A percentile compares a stretch with the other conserved stretches of the same genome.
phyloP scores from a whole-genome alignment of 2,329 filamentous ascomycete genomes.

The Dothideomycetidae sp. region DNA sequence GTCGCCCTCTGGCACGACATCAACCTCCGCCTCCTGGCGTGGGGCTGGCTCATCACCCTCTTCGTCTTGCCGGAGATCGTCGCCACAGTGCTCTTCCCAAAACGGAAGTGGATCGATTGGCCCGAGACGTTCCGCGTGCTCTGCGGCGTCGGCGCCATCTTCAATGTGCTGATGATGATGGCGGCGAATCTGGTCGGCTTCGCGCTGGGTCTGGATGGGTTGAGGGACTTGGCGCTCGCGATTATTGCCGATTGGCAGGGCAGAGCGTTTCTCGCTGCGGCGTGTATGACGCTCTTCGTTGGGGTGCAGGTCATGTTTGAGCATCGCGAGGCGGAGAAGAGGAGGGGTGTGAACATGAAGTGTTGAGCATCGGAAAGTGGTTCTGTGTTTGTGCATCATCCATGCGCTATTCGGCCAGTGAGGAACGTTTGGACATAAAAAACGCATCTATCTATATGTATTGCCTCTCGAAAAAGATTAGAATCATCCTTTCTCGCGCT shows the following conservation, averaged over 20 bases:
- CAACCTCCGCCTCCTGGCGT: slow-evolving; percentile 74
- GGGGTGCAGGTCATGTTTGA: slow-evolving; percentile 95
- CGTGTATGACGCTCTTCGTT: slow-evolving; percentile 64
- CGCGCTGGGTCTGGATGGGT: slow-evolving; percentile 76
- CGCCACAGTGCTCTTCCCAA: slow-evolving; percentile 58
- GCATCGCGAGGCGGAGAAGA: slow-evolving; percentile 68
- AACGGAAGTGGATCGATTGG: slow-evolving; percentile 51
- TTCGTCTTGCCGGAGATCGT: slow-evolving; percentile 85
- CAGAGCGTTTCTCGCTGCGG: slow-evolving; percentile 54
- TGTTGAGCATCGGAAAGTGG: too few relatives aligned
- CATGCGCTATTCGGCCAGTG: too few relatives aligned
- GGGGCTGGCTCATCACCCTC: slow-evolving; percentile 91
- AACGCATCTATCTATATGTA: too few relatives aligned
- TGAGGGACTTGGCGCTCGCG: slow-evolving; percentile 59
- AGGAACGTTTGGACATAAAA: too few relatives aligned
- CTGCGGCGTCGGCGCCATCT: slow-evolving; percentile 66
- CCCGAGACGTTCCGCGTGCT: slow-evolving; percentile 66
- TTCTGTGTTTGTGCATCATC: too few relatives aligned
- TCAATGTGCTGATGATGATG: slow-evolving; percentile 90
- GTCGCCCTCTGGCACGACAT: slow-evolving; percentile 98
- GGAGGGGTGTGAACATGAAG: slow-evolving; percentile 69
- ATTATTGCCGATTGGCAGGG: slow-evolving; percentile 68
- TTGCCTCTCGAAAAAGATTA: too few relatives aligned
- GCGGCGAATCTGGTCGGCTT: slow-evolving; percentile 89
- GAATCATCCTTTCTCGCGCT: too few relatives aligned